Evolutionary conservation across 2,329 filamentous ascomycete species (phyloP), one percentile per base, ranked within the genome.

Genomic region (Setomelanomma holmii): DNA sequence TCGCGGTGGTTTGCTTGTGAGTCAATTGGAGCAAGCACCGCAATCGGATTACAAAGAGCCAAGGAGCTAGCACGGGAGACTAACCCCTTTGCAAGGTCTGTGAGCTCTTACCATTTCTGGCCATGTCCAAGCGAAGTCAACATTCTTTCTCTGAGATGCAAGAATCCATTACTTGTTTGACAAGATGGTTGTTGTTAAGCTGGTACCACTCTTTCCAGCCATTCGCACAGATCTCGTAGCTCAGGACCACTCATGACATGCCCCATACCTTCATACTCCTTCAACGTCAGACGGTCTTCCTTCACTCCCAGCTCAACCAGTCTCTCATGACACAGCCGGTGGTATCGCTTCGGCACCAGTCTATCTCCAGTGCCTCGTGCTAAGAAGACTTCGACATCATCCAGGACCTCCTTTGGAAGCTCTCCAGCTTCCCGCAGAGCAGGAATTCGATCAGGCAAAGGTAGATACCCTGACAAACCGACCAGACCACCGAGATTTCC

Each of bases 261-360:
- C 1, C 75, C 79, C 66, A 82, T 68, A 0, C 77, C 78, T 43
- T 81, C 76, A 65, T 82, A 82, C 55, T 80, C 78, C 49, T 78
- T 71, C 20, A 76, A 61, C 21, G 75, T 74, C 35, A 79, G 55
- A 40, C 61, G 63, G 20, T 72, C 73, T 63, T 77, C 50, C 49
- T 69, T 68, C 39, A 78, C 68, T 0, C 77, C 76, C 45, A 78
- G 57, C 20, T 72, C 72, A 49, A 69, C 65, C 51, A 79, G 64
- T 39, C 70, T 73, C 55, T 79, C 74, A 50, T 76, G 56, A 46
- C 74, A 80, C 23, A 79, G 59, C 21, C 75, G 73, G 64, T 76
- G 75, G 43, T 76, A 71, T 21, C 74, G 57, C 49, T 72, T 76
- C 1, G 80, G 80, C 20, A 84, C 75, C 50, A 83, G 58, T 66